Percentiles rank a stretch among this genome's conserved stretches.
Evolutionary conservation across 2,329 filamentous ascomycete genomes (phyloP).

Genomic region (Sporothrix humicola): DNA sequence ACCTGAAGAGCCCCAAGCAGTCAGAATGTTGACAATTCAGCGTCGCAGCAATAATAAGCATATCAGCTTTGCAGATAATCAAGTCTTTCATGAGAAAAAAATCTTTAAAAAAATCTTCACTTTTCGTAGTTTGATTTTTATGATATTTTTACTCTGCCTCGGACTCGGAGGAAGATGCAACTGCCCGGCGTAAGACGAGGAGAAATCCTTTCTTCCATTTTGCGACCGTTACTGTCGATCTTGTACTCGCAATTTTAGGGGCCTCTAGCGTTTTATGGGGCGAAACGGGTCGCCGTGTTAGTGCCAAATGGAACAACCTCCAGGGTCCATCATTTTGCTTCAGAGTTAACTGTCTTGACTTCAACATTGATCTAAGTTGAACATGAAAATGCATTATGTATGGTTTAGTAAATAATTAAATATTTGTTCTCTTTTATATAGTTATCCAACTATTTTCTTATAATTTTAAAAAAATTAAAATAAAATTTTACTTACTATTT

Average conservation of each 20-base stretch:
- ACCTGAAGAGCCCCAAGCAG: neutral
- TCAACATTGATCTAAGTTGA: no score
- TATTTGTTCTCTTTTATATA: no score
- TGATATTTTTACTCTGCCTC: neutral
- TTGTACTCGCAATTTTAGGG: constrained; percentile 12
- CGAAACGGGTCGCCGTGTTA: neutral
- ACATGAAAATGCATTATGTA: no score
- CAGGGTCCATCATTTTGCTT: neutral
- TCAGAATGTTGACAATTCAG: neutral
- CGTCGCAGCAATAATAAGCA: no score
- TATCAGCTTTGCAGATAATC: no score
- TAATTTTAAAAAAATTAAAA: no score
- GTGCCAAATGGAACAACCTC: neutral
- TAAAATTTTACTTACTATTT: no score
- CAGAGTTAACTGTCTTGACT: neutral
- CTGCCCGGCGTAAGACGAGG: neutral
- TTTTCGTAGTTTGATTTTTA: neutral
- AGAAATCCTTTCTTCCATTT: neutral
- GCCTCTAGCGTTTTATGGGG: neutral
- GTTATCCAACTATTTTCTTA: no score
- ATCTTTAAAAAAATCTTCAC: no score
- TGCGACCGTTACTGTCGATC: neutral
- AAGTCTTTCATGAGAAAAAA: no score
- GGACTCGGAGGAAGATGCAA: neutral
- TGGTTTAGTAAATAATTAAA: no score